These are phyloP conservation scores for Penicillium expansum DNA, from an alignment of 2,329 filamentous ascomycete genomes.

Conservation along the genomic window DNA sequence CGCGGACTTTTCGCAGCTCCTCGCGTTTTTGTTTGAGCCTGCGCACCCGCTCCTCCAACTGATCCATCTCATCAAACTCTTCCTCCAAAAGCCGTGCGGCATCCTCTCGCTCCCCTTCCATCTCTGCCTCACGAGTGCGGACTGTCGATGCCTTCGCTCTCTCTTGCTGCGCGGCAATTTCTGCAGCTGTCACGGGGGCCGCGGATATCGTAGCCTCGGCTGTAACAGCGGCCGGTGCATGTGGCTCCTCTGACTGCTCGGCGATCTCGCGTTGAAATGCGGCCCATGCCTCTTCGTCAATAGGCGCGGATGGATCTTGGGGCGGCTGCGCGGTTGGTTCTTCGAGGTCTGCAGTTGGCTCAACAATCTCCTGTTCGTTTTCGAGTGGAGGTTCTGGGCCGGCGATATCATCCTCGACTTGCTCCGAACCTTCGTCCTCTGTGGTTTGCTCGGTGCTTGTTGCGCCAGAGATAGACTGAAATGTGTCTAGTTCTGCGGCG, in stretches of 20 bases:
- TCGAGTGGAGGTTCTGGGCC: slow-evolving; percentile 23
- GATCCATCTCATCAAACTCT: slow-evolving; percentile 81
- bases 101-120: slow-evolving; percentile 71
- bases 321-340: slow-evolving; percentile 5
- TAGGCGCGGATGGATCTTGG: slow-evolving; percentile 21
- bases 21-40: slow-evolving; percentile 69
- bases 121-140: slow-evolving; percentile 50
- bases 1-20: slow-evolving; percentile 53
- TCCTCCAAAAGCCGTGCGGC: slow-evolving; percentile 69
- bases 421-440: slow-evolving; percentile 29
- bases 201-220: slow-evolving; percentile 63
- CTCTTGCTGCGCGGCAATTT: slow-evolving; percentile 57
- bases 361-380: slow-evolving; percentile 10
- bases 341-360: slow-evolving; percentile 7
- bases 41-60: slow-evolving; percentile 68
- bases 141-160: slow-evolving; percentile 46
- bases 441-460: slow-evolving; percentile 25
- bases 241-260: slow-evolving; percentile 37
- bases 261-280: slow-evolving; percentile 83
- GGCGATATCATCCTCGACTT: slow-evolving; percentile 25
- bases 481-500: slow-evolving; percentile 32
- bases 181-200: slow-evolving; percentile 63
- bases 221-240: slow-evolving; percentile 32
- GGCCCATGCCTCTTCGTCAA: slow-evolving; percentile 80
- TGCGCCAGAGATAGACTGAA: slow-evolving; percentile 32